A percentile compares a stretch with the other conserved stretches of the same genome.
phyloP scores from a whole-genome alignment of 2,329 filamentous ascomycete species.

The Aspergillus awamori region DNA sequence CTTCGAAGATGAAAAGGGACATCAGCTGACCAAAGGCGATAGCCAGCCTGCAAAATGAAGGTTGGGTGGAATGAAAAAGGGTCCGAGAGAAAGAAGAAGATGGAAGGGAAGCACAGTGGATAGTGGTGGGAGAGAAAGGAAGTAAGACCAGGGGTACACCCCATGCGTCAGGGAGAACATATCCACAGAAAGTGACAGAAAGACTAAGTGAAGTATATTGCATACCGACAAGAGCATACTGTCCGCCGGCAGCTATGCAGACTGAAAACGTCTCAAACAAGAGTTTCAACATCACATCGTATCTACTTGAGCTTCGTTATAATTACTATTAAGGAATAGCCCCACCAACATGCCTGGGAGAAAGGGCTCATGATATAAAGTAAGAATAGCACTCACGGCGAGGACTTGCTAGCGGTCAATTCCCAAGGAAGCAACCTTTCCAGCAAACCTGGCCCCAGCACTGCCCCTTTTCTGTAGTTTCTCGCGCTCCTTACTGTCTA shows the following conservation, averaged over 20 bases:
- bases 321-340: conserved; percentile 22
- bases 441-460: conserved; percentile 69
- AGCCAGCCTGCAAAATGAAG: not conserved
- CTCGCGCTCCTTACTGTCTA: conserved; percentile 61
- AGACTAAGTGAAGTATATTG: not conserved
- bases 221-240: not conserved
- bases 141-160: not conserved
- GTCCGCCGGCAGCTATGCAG: not conserved
- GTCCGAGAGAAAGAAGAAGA: too few species aligned
- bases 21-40: not conserved
- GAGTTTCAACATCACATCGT: conserved; percentile 17
- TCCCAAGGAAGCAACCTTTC: conserved; percentile 49
- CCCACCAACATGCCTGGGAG: not conserved
- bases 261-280: conserved; percentile 14
- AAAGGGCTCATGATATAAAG: conserved; percentile 16
- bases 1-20: not conserved
- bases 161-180: not conserved
- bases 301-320: conserved; percentile 23
- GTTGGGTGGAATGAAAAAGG: not conserved
- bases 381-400: conserved; percentile 7
- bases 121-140: not conserved
- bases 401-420: conserved; percentile 40
- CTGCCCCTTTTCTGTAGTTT: conserved; percentile 78
- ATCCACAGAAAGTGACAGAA: not conserved
- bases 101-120: too few species aligned